Percentiles rank a stretch among this genome's conserved stretches.
Evolutionary conservation across 2,329 filamentous ascomycete species (phyloP).

Genomic region (Huntiella decipiens): DNA sequence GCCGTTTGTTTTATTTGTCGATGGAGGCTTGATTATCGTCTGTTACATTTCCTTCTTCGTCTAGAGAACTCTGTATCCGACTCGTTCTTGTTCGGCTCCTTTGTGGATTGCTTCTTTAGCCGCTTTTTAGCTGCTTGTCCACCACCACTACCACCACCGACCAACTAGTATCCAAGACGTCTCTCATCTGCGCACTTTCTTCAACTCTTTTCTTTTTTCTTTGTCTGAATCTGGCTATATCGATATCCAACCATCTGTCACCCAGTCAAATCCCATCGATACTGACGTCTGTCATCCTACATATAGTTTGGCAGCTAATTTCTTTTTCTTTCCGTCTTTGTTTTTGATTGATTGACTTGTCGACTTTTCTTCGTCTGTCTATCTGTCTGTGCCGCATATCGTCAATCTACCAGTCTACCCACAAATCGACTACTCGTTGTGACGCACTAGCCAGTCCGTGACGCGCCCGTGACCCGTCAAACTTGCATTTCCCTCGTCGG

Average conservation of each 20-base stretch:
- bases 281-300: no score
- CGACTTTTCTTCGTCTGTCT: no score
- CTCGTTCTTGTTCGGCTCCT: background rate
- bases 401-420: no score
- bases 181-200: no score
- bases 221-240: no score
- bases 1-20: background rate
- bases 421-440: background rate
- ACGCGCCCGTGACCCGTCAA: slow-evolving; percentile 1
- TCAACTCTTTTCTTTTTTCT: no score
- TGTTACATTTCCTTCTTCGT: background rate
- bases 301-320: no score
- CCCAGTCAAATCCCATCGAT: no score
- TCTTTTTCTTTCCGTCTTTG: no score
- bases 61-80: background rate
- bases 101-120: background rate
- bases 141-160: background rate
- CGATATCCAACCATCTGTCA: no score
- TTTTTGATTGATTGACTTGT: no score
- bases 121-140: background rate
- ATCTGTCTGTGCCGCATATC: no score
- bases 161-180: background rate
- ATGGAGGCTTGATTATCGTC: background rate
- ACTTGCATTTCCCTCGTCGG: background rate
- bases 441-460: slow-evolving; percentile 3